Base-by-base conservation (phyloP, 2,329 filamentous ascomycete species). In the Alternaria hordeiaustralica region DNA sequence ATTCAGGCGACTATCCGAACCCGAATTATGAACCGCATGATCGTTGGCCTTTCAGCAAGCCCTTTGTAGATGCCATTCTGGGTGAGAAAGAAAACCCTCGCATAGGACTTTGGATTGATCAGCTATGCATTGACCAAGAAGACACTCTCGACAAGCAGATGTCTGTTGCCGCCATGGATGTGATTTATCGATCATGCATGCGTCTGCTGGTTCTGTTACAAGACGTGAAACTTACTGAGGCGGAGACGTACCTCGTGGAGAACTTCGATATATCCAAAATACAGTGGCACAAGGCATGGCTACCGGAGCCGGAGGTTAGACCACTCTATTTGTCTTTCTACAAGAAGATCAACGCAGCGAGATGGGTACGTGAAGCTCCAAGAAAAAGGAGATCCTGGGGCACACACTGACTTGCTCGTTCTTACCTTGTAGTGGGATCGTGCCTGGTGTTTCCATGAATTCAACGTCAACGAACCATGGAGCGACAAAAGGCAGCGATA, bases 51-150 rank as follows among this genome's bases (percentile, higher is more conserved):
- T 60, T 69, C 8, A 69, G 67, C 51, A 69, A 64, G 12, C 58
- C 61, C 2, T 66, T 69, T 15, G 66, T 69, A 2, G 61, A 71
- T 2, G 68, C 67, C 2, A 69, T 69, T 4, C n/a, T 71, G n/a
- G 3, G 43, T 6, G 68, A 66, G 26, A 71, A 69, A 6, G 46
- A 58, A 6, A 60, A 68, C 30, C 61, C 59, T 13, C 59, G 69
- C 12, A 64, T 64, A 8, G 69, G 67, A 5, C 68, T 68, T 9
- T 71, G 67, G 69, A 67, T 71, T 18, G 69, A 71, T 23, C 67
- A 71, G 36, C 61, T 70, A 2, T 71, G 67, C 12, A 71, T 71
- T 23, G 47, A 68, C 7, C 65, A 71, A 18, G 11, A 11, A 0
- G 61, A 61, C 10, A 10, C 26, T 7, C 10, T 36, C 4, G 65